Conservation (phyloP, 2,329 filamentous ascomycete genomes). For the Cercospora canescens region DNA sequence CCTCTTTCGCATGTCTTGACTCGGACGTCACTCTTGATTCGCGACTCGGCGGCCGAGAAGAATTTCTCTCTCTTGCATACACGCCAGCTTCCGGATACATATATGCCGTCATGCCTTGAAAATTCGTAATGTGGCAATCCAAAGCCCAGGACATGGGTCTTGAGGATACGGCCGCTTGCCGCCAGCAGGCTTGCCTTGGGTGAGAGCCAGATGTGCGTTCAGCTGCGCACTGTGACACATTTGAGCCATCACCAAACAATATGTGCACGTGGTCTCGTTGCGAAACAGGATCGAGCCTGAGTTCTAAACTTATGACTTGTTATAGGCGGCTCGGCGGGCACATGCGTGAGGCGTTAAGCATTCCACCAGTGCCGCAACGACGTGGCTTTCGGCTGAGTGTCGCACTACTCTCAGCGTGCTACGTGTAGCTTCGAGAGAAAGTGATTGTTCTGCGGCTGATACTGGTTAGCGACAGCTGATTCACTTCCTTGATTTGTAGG, state of each 20-base stretch:
- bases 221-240: neutral
- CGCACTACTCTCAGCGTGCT: neutral
- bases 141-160: neutral
- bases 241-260: neutral
- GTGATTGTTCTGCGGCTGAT: neutral
- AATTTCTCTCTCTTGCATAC: neutral
- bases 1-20: neutral
- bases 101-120: neutral
- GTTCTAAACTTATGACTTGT: neutral
- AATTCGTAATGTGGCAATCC: neutral
- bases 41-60: neutral
- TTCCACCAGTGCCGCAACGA: neutral
- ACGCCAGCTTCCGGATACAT: neutral
- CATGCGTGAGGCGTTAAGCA: neutral
- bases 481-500: neutral
- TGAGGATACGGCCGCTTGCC: neutral
- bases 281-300: neutral
- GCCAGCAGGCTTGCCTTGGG: neutral
- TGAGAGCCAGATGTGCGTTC: neutral
- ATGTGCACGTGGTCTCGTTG: neutral
- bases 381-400: neutral
- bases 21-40: neutral
- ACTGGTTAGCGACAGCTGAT: neutral
- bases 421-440: neutral
- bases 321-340: neutral